Base-by-base conservation (phyloP, 2,329 filamentous ascomycete species). In the Aspergillus proliferans region DNA sequence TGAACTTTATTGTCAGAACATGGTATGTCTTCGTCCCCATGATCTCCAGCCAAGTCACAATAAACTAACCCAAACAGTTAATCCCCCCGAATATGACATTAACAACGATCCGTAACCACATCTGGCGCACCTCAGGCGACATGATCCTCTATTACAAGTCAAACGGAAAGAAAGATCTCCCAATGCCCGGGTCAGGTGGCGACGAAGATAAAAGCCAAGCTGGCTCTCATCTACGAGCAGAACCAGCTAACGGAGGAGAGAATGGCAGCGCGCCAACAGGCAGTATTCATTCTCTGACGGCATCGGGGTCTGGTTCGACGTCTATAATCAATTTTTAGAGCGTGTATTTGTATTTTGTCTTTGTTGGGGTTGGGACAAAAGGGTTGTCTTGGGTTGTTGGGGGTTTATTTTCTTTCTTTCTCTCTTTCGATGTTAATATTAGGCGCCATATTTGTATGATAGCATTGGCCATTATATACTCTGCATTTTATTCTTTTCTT, bases 111-210 rank as follows among this genome's bases (percentile, higher is more conserved):
- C 85, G 92, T 28, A 86, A 90, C 2, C 90, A 95, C 64, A 78
- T 97, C 47, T 98, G 93, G 93, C 89, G 94, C 61, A 89, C 88
- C 40, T 89, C 89, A n/a, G 91, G 87, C 60, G 93, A 98, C 70
- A 87, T 98, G 55, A 72, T 95, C 47, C 76, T 98, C 45, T 82
- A 89, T 63, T 98, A 98, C 76, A 94, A 91, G 65, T 79, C 87
- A 46, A 98, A 96, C 60, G 91, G 90, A n/a, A 83, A 82, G 62
- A 92, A 88, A 52, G 61, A 68, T 47, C 71, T 75, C 28, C 63
- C 58, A 14, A 55, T 65, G 9, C 59, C 60, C 9, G 51, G 52
- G 1, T 56, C 52, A 12, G 47, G 47, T 9, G 55, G 59, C 8
- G 58, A 61, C 19, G 52, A 43, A 21, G 52, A 46, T 30, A 47